Percentiles rank a stretch among this genome's conserved stretches.
phyloP scores from a whole-genome alignment of 176 grass and related monocot genomes.

The Echinochloa phyllopogon region DNA sequence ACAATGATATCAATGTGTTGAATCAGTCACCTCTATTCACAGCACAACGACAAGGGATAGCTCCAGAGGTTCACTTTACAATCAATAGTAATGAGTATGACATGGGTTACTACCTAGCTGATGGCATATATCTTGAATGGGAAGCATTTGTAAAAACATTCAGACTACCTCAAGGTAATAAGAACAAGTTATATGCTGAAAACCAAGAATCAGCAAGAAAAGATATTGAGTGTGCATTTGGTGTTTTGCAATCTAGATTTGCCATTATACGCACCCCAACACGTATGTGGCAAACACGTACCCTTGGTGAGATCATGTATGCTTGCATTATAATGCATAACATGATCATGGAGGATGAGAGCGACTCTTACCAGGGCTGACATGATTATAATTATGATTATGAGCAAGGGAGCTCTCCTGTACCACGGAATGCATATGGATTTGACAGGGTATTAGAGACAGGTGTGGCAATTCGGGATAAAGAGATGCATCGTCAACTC shows the following conservation, averaged over 20 bases:
- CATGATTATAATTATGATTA: not conserved
- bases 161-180: not conserved
- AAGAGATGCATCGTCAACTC: not conserved
- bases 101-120: not conserved
- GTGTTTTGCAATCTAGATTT: not conserved
- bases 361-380: not conserved
- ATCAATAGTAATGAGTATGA: not conserved
- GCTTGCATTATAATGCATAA: constrained; percentile 1
- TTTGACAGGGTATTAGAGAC: not conserved
- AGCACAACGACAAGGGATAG: not conserved
- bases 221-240: constrained; percentile 24
- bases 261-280: not conserved
- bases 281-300: not conserved
- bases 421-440: not conserved
- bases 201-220: not conserved
- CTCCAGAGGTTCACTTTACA: not conserved
- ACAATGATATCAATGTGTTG: too few species aligned
- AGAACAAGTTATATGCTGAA: not conserved
- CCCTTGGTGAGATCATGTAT: constrained; percentile 6
- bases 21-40: not conserved
- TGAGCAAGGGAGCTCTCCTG: not conserved
- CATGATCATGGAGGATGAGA: not conserved
- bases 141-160: not conserved
- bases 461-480: not conserved
- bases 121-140: not conserved